Base-by-base conservation (phyloP, 495 filamentous ascomycete species). In the Lophiotrema nucula region DNA sequence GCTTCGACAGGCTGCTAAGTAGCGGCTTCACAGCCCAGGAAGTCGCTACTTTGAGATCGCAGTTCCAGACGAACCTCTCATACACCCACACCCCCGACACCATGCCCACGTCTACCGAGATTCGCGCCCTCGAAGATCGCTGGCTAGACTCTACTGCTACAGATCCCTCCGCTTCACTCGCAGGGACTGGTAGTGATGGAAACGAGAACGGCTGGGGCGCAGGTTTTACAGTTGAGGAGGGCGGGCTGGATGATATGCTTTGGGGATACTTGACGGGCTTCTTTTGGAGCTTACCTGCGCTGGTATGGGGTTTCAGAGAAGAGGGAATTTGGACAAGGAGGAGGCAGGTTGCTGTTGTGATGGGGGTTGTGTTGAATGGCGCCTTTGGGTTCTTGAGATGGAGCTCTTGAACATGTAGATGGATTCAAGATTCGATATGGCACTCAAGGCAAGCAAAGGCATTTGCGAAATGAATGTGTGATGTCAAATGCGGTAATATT, bases 261-360 rank as follows among this genome's bases (percentile, higher is more conserved):
- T 88, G 83, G 75, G 93, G 92, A 1, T 90, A 88, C 66, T 73
- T 93, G 23, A 89, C 91, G 67, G 93, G 93, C 19, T 97, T 96
- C 74, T 86, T 98, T 69, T 98, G 91, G 85, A 92, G 93, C 24
- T 69, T 97, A 39, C 90, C 87, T 0, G 89, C 88, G 65, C 77
- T 90, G 24, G 84, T 85, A 43, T 95, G 90, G 90, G 70, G 92
- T 69, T 76, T 91, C 44, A 77, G 90, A 51, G 92, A 97, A 73
- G 89, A 95, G 56, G 90, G 90, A 11, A 84, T 96, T 56, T 96
- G 90, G 83, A 88, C 84, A 35, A 81, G 83, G 73, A 73, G 90
- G 66, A 86, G 88, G 78, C 81, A 88, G 66, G 81, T 95, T 62
- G 90, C 92, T 59, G 88, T 96, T 15, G 82, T 86, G 65, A 81